These are phyloP conservation scores for Toxoplasma gondii DNA, from an alignment of 169 alveolate genomes.

Conservation along the genomic window DNA sequence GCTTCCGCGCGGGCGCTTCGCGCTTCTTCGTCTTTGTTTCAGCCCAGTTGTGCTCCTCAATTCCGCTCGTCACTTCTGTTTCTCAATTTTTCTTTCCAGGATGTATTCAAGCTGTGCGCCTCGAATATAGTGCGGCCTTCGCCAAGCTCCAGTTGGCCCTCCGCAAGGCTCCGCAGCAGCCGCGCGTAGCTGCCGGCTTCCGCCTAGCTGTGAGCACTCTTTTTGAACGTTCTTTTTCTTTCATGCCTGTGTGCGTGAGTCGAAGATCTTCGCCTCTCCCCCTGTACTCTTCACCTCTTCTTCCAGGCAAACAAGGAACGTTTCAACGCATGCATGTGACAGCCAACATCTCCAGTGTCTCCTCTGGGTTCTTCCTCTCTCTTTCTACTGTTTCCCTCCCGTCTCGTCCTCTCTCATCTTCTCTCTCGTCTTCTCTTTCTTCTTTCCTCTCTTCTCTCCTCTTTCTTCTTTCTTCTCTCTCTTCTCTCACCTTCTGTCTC, in stretches of 20 bases:
- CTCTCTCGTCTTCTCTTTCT: neutral
- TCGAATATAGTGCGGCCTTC: conserved; percentile 93
- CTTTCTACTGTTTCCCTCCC: too few relatives aligned
- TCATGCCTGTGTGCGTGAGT: too few relatives aligned
- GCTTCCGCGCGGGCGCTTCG: too few relatives aligned
- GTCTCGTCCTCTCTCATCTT: too few relatives aligned
- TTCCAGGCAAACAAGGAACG: too few relatives aligned
- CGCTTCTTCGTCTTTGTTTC: neutral
- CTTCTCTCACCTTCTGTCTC: too few relatives aligned
- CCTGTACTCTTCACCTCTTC: too few relatives aligned
- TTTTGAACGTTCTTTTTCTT: neutral
- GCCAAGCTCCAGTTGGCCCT: conserved; percentile 87
- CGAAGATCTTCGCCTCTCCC: too few relatives aligned
- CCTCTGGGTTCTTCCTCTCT: too few relatives aligned
- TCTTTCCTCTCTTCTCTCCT: neutral
- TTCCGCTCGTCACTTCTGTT: neutral
- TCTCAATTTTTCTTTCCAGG: conserved; percentile 67
- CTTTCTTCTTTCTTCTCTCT: too few relatives aligned
- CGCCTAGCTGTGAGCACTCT: conserved; percentile 77
- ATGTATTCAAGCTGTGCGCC: conserved; percentile 92
- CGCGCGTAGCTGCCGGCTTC: conserved; percentile 89
- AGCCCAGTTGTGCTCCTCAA: neutral
- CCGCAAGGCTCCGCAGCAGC: conserved; percentile 94
- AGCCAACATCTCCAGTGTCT: too few relatives aligned
- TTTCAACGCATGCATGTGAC: too few relatives aligned